Percentiles rank a stretch among this genome's conserved stretches.
Evolutionary conservation across 192 early-diverging fungal species (phyloP).

Genomic region (Umbelopsis sp.): DNA sequence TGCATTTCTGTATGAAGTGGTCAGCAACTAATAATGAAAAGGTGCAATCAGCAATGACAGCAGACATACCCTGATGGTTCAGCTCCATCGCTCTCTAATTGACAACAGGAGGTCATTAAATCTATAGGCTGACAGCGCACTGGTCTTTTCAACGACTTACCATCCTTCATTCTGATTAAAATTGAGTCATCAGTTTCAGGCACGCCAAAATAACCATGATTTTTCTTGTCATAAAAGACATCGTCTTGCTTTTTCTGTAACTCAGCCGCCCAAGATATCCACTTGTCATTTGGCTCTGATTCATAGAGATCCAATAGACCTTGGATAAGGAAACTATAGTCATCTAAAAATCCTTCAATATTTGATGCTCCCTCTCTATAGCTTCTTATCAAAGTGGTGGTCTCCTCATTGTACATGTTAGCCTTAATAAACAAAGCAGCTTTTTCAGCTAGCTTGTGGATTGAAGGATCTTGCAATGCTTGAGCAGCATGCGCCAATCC

Average conservation of each 20-base stretch:
- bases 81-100: conserved; percentile 64
- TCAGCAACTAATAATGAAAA: neutral
- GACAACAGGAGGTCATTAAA: neutral
- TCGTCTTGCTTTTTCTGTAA: conserved; percentile 60
- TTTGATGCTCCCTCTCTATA: conserved; percentile 50
- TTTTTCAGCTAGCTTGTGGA: conserved; percentile 44
- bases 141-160: conserved; percentile 28
- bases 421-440: conserved; percentile 52
- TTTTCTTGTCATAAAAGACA: conserved; percentile 57
- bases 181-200: conserved; percentile 44
- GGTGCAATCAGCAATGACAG: neutral
- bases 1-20: conserved; percentile 42
- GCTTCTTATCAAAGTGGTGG: conserved; percentile 44
- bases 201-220: conserved; percentile 55
- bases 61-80: conserved; percentile 56
- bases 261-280: conserved; percentile 62
- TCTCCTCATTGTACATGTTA: conserved; percentile 46
- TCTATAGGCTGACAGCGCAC: neutral
- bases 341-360: conserved; percentile 60
- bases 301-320: conserved; percentile 64
- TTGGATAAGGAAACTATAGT: conserved; percentile 59
- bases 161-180: conserved; percentile 58
- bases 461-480: conserved; percentile 34
- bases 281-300: conserved; percentile 46
- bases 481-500: conserved; percentile 46